Conservation (phyloP, 148 eudicot species). For the Nepenthes gracilis region DNA sequence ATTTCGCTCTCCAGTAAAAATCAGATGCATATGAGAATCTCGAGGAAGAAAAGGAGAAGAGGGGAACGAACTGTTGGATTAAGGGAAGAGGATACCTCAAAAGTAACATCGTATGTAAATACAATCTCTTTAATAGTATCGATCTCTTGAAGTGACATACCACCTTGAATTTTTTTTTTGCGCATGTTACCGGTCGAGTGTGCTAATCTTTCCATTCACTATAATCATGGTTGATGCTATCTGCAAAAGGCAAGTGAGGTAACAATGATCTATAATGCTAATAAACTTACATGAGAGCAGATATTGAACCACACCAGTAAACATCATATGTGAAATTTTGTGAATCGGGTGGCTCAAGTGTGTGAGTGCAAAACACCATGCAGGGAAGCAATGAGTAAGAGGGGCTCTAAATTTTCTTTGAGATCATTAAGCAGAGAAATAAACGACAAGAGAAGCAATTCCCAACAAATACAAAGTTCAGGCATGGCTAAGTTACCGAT, state of each 20-base stretch:
- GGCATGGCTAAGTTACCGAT: no score
- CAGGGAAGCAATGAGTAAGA: not conserved
- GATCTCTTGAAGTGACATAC: constrained; percentile 43
- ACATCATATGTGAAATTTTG: not conserved
- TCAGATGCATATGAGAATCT: constrained; percentile 1
- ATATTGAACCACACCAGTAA: not conserved
- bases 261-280: not conserved
- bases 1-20: constrained; percentile 30
- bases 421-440: no score
- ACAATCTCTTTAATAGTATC: constrained; percentile 37
- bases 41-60: constrained; percentile 1
- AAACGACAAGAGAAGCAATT: no score
- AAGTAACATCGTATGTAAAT: constrained; percentile 45
- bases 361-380: not conserved
- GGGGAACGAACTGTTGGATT: not conserved
- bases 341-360: no score
- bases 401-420: not conserved
- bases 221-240: constrained; percentile 48
- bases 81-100: constrained; percentile 27
- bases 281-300: not conserved
- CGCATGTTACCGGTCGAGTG: constrained; percentile 40
- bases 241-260: constrained; percentile 6
- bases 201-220: constrained; percentile 50
- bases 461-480: no score
- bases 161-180: constrained; percentile 32